These are phyloP conservation scores for Rhodotorula graminis DNA, from an alignment of 768 basidiomycete genomes.

Conservation along the genomic window DNA sequence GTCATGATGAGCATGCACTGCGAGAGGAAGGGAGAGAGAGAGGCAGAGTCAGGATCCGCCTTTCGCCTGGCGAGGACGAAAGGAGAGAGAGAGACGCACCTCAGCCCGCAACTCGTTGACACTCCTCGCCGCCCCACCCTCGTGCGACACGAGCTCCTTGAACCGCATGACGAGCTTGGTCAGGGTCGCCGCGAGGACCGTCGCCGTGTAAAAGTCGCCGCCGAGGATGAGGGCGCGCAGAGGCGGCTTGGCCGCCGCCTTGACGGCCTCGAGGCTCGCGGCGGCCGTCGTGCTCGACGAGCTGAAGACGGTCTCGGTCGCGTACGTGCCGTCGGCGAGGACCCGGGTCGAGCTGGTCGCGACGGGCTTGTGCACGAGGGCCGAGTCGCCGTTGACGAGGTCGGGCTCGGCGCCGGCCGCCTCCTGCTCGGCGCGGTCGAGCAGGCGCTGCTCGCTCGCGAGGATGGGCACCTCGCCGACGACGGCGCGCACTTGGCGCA, in stretches of 20 bases:
- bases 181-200: constrained; percentile 80
- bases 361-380: constrained; percentile 52
- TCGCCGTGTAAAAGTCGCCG: constrained; percentile 94
- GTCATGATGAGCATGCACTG: constrained; percentile 98
- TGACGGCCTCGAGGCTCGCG: constrained; percentile 71
- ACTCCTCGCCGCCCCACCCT: constrained; percentile 43
- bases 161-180: constrained; percentile 85
- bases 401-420: constrained; percentile 49
- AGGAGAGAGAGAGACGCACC: constrained; percentile 49
- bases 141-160: constrained; percentile 48
- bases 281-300: constrained; percentile 50
- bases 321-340: constrained; percentile 93
- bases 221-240: constrained; percentile 81
- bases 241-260: constrained; percentile 83
- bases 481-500: constrained; percentile 74
- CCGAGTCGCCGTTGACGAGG: constrained; percentile 45
- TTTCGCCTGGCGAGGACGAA: background rate
- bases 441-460: constrained; percentile 71
- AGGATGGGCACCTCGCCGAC: constrained; percentile 97
- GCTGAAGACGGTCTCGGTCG: constrained; percentile 84
- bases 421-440: constrained; percentile 68
- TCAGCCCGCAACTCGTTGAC: constrained; percentile 82
- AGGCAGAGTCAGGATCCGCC: background rate
- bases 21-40: background rate
- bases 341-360: constrained; percentile 60